Conservation (phyloP, 2,329 filamentous ascomycete species). For the Venturia carpophila region DNA sequence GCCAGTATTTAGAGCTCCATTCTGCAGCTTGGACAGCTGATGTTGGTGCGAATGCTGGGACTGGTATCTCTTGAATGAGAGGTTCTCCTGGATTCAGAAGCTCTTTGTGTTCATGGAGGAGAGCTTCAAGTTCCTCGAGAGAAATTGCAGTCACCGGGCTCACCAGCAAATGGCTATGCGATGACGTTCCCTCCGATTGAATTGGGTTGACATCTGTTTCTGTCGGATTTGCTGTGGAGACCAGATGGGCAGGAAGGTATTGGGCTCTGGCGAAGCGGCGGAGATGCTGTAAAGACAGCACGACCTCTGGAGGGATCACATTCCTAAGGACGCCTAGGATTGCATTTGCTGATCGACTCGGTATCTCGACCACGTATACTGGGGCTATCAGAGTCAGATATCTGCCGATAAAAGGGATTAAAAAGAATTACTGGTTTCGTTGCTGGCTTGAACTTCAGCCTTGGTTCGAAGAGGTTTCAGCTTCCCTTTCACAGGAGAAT, state of each 20-base stretch:
- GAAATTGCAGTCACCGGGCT: slow-evolving; percentile 45
- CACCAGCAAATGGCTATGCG: slow-evolving; percentile 38
- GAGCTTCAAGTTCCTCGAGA: slow-evolving; percentile 44
- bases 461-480: slow-evolving; percentile 40
- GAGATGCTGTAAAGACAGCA: slow-evolving; percentile 49
- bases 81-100: neutral
- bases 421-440: slow-evolving; percentile 32
- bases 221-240: slow-evolving; percentile 12
- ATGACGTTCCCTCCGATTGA: neutral
- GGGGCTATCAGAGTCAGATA: slow-evolving; percentile 37
- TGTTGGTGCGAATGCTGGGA: slow-evolving; percentile 66
- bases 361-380: slow-evolving; percentile 64
- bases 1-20: slow-evolving; percentile 75
- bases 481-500: slow-evolving; percentile 21
- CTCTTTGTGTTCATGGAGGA: slow-evolving; percentile 28
- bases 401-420: neutral
- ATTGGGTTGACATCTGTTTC: neutral
- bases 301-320: slow-evolving; percentile 36
- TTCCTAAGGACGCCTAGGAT: slow-evolving; percentile 53
- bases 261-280: slow-evolving; percentile 66
- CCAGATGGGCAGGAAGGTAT: slow-evolving; percentile 58
- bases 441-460: slow-evolving; percentile 42
- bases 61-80: slow-evolving; percentile 42
- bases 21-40: slow-evolving; percentile 65
- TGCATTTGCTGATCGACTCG: slow-evolving; percentile 62